These are phyloP conservation scores for Apiospora aurea DNA, from an alignment of 2,329 filamentous ascomycete genomes.

Conservation along the genomic window DNA sequence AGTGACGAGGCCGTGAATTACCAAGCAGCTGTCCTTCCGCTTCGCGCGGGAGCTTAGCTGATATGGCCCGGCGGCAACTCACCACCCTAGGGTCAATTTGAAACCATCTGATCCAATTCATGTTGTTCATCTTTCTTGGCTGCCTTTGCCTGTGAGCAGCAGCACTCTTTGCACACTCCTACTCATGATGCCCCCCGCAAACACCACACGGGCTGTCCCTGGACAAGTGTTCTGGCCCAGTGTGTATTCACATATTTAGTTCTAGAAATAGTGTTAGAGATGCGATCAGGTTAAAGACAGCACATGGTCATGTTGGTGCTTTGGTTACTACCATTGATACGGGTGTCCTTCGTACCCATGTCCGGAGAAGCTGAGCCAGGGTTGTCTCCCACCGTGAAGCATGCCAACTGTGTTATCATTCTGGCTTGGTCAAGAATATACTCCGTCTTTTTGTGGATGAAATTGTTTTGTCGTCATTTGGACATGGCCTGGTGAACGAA, in stretches of 20 bases:
- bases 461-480: neutral
- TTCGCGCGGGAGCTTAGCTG: slow-evolving; percentile 63
- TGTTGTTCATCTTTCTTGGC: slow-evolving; percentile 34
- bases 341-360: neutral
- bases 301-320: neutral
- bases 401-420: neutral
- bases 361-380: neutral
- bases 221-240: neutral
- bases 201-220: neutral
- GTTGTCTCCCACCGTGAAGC: neutral
- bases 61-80: slow-evolving; percentile 69
- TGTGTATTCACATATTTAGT: neutral
- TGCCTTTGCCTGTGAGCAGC: neutral
- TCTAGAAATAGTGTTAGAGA: neutral
- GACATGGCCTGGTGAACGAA: neutral
- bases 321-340: neutral
- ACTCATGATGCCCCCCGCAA: neutral
- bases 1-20: slow-evolving; percentile 71
- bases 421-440: neutral
- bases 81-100: slow-evolving; percentile 73
- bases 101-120: slow-evolving; percentile 66
- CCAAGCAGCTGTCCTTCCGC: slow-evolving; percentile 60
- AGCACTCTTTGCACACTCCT: neutral
- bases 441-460: neutral
- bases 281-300: neutral